These are phyloP conservation scores for Ustilago trichophora DNA, from an alignment of 1,284 basidiomycete genomes.

Conservation along the genomic window DNA sequence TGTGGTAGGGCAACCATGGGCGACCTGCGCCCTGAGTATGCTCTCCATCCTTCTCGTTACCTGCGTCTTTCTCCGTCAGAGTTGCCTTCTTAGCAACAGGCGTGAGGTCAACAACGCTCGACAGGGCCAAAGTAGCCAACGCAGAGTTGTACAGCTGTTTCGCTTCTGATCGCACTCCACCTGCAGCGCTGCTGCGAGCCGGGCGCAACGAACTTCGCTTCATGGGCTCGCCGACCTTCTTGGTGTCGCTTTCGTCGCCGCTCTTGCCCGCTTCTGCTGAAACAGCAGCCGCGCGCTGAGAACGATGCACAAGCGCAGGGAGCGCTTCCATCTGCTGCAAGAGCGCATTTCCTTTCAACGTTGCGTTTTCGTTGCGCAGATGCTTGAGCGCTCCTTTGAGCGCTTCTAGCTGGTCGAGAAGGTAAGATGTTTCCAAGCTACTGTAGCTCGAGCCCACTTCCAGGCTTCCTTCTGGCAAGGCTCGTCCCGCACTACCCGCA, in stretches of 20 bases:
- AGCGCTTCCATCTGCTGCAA: slow-evolving; percentile 81
- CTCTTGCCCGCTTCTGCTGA: slow-evolving; percentile 1
- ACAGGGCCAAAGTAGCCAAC: slow-evolving; percentile 29
- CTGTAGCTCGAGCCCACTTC: slow-evolving; percentile 25
- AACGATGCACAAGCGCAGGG: slow-evolving; percentile 60
- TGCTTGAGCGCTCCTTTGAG: slow-evolving; percentile 86
- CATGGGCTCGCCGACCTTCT: slow-evolving; percentile 31
- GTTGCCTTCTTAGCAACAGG: slow-evolving; percentile 6
- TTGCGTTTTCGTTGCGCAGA: slow-evolving; percentile 88
- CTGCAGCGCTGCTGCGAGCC: neutral
- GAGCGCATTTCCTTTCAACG: slow-evolving; percentile 87
- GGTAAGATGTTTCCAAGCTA: slow-evolving; percentile 48
- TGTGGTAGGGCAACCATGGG: slow-evolving; percentile 39
- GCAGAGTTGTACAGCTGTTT: slow-evolving; percentile 15
- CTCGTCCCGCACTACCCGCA: neutral
- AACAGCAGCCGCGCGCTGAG: neutral
- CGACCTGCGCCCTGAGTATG: slow-evolving; percentile 2
- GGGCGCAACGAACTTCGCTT: slow-evolving; percentile 5
- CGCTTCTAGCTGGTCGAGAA: slow-evolving; percentile 77
- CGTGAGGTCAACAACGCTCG: slow-evolving; percentile 53
- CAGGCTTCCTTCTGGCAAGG: slow-evolving; percentile 4
- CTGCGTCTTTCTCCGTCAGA: neutral
- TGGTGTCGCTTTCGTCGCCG: slow-evolving; percentile 36
- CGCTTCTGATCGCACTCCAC: slow-evolving; percentile 9
- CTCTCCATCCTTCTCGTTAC: neutral